Evolutionary conservation across 306 rosid species (phyloP).

Genomic region (Quillaja saponaria): DNA sequence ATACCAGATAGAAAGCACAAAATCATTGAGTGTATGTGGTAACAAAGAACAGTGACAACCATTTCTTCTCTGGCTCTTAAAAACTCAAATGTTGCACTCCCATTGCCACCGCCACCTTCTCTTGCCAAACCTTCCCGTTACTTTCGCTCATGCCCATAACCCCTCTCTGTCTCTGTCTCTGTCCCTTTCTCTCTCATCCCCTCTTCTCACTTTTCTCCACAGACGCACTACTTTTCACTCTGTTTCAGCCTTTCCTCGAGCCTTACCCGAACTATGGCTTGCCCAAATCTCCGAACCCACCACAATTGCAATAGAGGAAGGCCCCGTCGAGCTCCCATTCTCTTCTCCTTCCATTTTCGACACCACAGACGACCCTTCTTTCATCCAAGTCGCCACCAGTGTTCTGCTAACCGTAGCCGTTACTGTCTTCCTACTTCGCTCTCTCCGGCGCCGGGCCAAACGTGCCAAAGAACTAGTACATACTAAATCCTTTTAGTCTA

Average conservation of each 20-base stretch:
- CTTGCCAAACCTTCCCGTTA: conserved; percentile 35
- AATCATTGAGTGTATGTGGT: too few species aligned
- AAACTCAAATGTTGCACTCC: conserved; percentile 56
- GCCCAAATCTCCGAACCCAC: conserved; percentile 47
- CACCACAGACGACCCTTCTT: conserved; percentile 70
- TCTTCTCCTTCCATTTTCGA: conserved; percentile 67
- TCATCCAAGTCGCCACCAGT: conserved; percentile 79
- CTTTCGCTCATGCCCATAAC: conserved; percentile 3
- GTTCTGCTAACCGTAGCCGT: conserved; percentile 88
- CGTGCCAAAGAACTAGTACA: conserved; percentile 77
- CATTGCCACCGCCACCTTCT: conserved; percentile 45
- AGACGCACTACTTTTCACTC: conserved; percentile 46
- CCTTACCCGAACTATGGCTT: conserved; percentile 38
- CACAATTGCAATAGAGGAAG: conserved; percentile 42
- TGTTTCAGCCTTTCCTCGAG: conserved; percentile 37
- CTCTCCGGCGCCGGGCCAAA: conserved; percentile 85
- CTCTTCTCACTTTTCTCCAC: conserved; percentile 29
- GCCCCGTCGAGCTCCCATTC: conserved; percentile 66
- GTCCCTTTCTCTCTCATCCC: not conserved
- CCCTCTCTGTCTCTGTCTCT: conserved; percentile 18
- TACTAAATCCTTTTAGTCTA: not conserved
- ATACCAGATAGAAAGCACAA: too few species aligned
- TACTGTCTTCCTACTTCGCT: conserved; percentile 76
- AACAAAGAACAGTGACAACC: not conserved
- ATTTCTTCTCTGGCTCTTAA: not conserved